phyloP scores from a whole-genome alignment of 2,329 filamentous ascomycete genomes.

The Fusarium napiforme region DNA sequence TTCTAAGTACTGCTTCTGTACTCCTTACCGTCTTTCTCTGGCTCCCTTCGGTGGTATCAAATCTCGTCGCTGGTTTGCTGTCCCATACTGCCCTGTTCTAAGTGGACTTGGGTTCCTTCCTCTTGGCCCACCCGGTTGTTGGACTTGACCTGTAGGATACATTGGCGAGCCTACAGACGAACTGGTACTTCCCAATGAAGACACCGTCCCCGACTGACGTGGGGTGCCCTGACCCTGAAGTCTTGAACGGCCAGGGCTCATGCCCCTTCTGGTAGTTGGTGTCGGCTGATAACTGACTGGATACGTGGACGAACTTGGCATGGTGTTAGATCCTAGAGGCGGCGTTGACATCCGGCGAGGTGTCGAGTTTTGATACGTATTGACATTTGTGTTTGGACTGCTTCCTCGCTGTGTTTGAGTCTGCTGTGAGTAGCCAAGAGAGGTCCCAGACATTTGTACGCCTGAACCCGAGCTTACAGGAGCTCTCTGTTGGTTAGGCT shows the following conservation, averaged over 20 bases:
- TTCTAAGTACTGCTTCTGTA: too few species aligned
- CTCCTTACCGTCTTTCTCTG: too few species aligned
- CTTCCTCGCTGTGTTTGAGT: not conserved
- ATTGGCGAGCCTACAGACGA: not conserved
- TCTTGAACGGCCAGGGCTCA: not conserved
- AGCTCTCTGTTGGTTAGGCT: not conserved
- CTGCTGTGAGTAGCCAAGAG: not conserved
- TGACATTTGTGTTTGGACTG: too few species aligned
- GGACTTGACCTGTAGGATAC: not conserved
- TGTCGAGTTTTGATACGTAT: too few species aligned
- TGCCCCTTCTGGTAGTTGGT: not conserved
- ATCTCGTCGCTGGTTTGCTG: accelerated
- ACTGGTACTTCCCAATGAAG: accelerated
- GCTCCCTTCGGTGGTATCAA: not conserved
- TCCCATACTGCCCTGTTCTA: too few species aligned
- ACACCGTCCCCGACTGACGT: not conserved
- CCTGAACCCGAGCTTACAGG: accelerated
- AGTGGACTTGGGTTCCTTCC: not conserved
- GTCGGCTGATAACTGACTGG: not conserved
- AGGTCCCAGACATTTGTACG: too few species aligned
- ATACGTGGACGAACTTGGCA: accelerated
- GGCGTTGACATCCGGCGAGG: not conserved
- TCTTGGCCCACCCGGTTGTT: not conserved
- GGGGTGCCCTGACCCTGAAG: not conserved
- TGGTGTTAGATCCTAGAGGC: not conserved